Percentiles rank a stretch among this genome's conserved stretches.
Conservation (phyloP, 805 yeast genomes). For the Wickerhamiella vanderwaltii region DNA sequence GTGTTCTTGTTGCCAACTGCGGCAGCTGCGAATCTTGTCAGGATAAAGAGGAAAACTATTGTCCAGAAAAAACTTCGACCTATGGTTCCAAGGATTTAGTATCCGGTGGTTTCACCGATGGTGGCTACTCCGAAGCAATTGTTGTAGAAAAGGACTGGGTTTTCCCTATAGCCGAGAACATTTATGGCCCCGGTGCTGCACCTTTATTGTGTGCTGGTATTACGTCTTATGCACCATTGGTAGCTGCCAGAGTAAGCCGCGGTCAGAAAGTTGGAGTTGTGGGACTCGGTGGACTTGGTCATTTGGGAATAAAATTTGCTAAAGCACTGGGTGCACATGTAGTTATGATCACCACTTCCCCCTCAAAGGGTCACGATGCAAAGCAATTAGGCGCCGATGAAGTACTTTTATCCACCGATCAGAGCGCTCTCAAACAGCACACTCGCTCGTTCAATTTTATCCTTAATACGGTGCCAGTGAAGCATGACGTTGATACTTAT, state of each 20-base stretch:
- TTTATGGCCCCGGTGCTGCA: constrained; percentile 46
- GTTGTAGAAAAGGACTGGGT: constrained; percentile 49
- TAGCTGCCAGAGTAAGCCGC: constrained; percentile 35
- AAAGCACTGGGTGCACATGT: constrained; percentile 54
- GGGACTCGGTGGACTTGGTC: constrained; percentile 61
- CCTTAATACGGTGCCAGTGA: constrained; percentile 40
- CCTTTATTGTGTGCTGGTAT: constrained; percentile 71
- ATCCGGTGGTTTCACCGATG: constrained; percentile 51
- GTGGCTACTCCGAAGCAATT: constrained; percentile 30
- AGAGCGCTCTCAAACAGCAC: constrained; percentile 28
- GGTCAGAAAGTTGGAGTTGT: constrained; percentile 46
- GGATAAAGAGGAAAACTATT: constrained; percentile 43
- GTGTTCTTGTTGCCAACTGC: constrained; percentile 58
- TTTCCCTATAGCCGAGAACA: constrained; percentile 47
- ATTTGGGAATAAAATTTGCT: constrained; percentile 48
- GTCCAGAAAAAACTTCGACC: constrained; percentile 38
- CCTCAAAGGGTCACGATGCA: constrained; percentile 41
- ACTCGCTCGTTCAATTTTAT: constrained; percentile 37
- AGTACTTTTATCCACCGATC: constrained; percentile 38
- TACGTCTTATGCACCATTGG: constrained; percentile 57
- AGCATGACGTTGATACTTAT: constrained; percentile 39
- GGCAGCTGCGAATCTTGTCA: constrained; percentile 46
- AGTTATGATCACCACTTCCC: constrained; percentile 42
- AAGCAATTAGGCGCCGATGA: constrained; percentile 43
- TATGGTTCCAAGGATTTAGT: constrained; percentile 38